Evolutionary conservation across 2,329 filamentous ascomycete species (phyloP).

Genomic region (Hysterium pulicare): DNA sequence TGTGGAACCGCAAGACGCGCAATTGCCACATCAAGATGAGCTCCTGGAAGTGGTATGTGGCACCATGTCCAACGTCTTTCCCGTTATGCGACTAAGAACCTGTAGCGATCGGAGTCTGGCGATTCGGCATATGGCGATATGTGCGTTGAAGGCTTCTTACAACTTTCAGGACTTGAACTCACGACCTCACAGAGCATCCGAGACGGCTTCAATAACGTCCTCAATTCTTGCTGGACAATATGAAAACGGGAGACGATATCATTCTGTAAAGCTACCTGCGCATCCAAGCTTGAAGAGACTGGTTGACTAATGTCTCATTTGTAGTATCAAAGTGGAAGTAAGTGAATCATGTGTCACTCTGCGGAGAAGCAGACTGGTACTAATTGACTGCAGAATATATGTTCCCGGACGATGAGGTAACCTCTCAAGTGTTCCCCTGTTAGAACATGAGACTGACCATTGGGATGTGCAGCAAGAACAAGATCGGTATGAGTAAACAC

Average conservation of each 20-base stretch:
- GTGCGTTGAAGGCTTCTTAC: not conserved
- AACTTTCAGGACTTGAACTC: not conserved
- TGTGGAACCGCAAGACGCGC: too few species aligned
- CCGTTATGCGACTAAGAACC: too few species aligned
- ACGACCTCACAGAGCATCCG: not conserved
- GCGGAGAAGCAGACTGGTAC: too few species aligned
- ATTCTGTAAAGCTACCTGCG: not conserved
- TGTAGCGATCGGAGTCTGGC: not conserved
- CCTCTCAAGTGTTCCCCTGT: too few species aligned
- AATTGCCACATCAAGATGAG: too few species aligned
- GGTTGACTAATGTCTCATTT: not conserved
- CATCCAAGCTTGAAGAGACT: not conserved
- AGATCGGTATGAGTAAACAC: conserved; percentile 12
- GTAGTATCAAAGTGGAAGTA: conserved; percentile 11
- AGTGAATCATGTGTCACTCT: not conserved
- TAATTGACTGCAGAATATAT: conserved; percentile 15
- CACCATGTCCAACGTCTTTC: too few species aligned
- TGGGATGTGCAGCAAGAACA: conserved; percentile 15
- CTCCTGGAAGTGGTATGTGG: too few species aligned
- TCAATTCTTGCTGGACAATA: conserved; percentile 1
- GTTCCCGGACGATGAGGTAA: conserved; percentile 20
- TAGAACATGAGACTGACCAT: too few species aligned
- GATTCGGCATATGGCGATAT: conserved; percentile 1
- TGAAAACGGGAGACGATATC: not conserved
- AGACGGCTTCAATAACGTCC: conserved; percentile 1